Evolutionary conservation across 352 stramenopile species (phyloP), one percentile per base, ranked within the genome.

Genomic region (Aphanomyces astaci): DNA sequence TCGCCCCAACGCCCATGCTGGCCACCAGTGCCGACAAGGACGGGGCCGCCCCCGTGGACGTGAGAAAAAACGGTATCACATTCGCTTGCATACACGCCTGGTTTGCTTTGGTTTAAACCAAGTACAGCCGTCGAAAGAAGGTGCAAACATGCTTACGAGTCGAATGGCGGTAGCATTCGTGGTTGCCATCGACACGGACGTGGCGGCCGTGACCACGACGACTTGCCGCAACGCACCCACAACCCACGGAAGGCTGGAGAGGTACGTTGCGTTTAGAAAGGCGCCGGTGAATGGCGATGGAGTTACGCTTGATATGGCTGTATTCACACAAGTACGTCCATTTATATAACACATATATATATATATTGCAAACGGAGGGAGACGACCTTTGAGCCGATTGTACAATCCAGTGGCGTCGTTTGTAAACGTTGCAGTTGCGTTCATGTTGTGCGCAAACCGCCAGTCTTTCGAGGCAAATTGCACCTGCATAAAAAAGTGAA

Each of bases 1-100:
- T 43, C 36, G 36, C 36, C 15, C 36, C 46, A 22, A 28, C n/a
- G 19, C 62, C 62, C 56, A 68, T 39, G 33, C 28, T 43, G 1
- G 27, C 15, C 19, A 25, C 39, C 10, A 43, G 39, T 3, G 15
- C 13, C 13, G 17, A 27, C 4, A 43, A 32, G 19, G 10, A 24
- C 10, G 24, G 15, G 11, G 10, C 3, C 11, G n/a, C 25, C 30
- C 39, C 11, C n/a, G 43, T 25, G 11, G 62, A 45, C 10, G 55
- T 31, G 22, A 68, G 4, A 68, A 68, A 68, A 3, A 39, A 60
- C 10, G 62, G 62, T 13, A 62, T n/a, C 4, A 59, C 62, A 24
- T 68, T 68, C 10, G 62, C 27, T 39, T 9, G 19, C 3, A 56
- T 4, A 24, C 62, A 68, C 11, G 22, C 62, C 62, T 68, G 15